Base-by-base conservation (phyloP, 306 rosid species). In the Canavalia ensiformis region DNA sequence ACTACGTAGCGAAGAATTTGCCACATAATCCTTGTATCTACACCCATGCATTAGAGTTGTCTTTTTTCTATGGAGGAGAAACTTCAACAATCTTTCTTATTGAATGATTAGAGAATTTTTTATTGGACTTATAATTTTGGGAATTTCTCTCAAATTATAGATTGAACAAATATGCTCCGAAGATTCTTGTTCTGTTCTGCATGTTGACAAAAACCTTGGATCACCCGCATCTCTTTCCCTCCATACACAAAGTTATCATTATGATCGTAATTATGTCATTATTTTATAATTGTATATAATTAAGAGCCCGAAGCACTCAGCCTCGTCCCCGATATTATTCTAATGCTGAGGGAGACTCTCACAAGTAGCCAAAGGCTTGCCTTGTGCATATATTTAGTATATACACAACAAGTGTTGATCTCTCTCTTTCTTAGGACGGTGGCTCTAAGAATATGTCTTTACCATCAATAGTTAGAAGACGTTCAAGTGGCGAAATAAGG, bases 401-500 rank as follows among this genome's bases (percentile, higher is more conserved):
- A 57, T 50, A 30, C 29, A 10, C 42, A 54, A 58, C 45, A 79
- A 75, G 70, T 50, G 50, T 28, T 82, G 44, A 51, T 64, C 66
- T 64, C 50, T 31, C 56, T 57, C 75, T 41, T 67, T 54, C 75
- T 59, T 4, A 0, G 62, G 12, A 47, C 57, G 29, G 46, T 76
- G 77, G 56, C 7, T 55, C 72, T 34, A 70, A 78, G 82, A 63
- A 18, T 18, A 75, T 90, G 50, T 83, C 91, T 18, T 41, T 86
- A 1, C 87, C 90, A 67, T 58, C 82, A 50, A 87, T 83, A 51
- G 85, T 64, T 66, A 81, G 94, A 84, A 85, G 94, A 68, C 83
- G 83, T 10, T 90, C 94, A 7, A 87, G 90, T 13, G 82, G 82
- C 0, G 95, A 91, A 74, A 83, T 80, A 49, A 87, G 74, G 74